phyloP scores from a whole-genome alignment of 129 eudicot genomes.

The Tanacetum coccineum region DNA sequence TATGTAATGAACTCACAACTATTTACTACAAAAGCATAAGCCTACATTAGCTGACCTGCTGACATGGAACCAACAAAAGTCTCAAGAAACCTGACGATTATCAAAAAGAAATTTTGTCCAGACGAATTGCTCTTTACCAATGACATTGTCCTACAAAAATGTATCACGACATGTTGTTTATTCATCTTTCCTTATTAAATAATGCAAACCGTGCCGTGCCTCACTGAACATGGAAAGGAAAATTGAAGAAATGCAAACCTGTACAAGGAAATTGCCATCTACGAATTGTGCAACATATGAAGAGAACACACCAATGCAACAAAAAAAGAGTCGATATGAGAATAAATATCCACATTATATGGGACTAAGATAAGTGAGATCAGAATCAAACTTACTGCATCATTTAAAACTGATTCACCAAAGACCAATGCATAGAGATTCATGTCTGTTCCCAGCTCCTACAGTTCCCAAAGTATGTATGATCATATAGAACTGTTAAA shows the following conservation, averaged over 20 bases:
- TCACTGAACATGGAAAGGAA: constrained; percentile 10
- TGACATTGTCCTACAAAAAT: constrained; percentile 78
- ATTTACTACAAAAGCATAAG: constrained; percentile 3
- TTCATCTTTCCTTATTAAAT: constrained; percentile 5
- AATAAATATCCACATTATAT: constrained; percentile 9
- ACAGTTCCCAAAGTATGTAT: constrained; percentile 32
- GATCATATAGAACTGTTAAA: constrained; percentile 12
- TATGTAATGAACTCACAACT: constrained; percentile 1
- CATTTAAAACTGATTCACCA: constrained; percentile 98
- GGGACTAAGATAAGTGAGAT: constrained; percentile 15
- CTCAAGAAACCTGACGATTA: constrained; percentile 86
- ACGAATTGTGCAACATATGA: constrained; percentile 27
- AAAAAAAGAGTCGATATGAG: constrained; percentile 15
- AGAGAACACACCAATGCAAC: constrained; percentile 26
- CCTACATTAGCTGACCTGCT: constrained; percentile 55
- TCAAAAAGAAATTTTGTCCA: constrained; percentile 61
- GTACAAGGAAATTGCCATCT: constrained; percentile 99
- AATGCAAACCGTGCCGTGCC: constrained; percentile 16
- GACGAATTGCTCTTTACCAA: constrained; percentile 78
- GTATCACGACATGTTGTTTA: constrained; percentile 13
- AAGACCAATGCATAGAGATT: constrained; percentile 97
- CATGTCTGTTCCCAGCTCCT: constrained; percentile 96
- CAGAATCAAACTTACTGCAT: constrained; percentile 69
- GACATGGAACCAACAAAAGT: constrained; percentile 98
- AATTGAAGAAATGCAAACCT: constrained; percentile 47